Base-by-base conservation (phyloP, 106 monocot species). In the Dioscorea zingiberensis region DNA sequence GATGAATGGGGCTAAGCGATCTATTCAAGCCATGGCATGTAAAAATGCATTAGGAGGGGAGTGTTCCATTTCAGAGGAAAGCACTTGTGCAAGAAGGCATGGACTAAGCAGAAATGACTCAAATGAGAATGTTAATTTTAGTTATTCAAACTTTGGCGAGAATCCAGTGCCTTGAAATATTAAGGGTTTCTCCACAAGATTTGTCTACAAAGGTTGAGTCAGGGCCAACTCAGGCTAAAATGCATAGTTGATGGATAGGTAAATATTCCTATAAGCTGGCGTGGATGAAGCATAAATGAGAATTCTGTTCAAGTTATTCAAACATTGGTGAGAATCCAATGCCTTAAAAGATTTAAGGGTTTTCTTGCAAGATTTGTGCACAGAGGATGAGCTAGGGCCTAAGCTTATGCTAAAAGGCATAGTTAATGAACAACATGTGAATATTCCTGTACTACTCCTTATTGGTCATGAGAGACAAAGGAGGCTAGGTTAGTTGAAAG, bases 131-230 rank as follows among this genome's bases (percentile, higher is more conserved):
- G 58, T 69, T 55, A 1, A 28, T 55, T 69, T 69, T 45, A 70
- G 48, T 61, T 60, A 70, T 4, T 46, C 70, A 70, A 70, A 70
- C 11, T 27, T 60, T 69, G 23, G 60, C 47, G 70, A 69, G 69
- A 69, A 69, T 69, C 23, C 47, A 68, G 45, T 59, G 69, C 8
- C 69, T 45, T 18, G 1, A 69, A 69, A 30, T 3, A 3, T 30
- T 60, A 69, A 59, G 46, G 69, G 69, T 59, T 69, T 47, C 58
- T 48, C 59, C 47, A 30, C 59, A 69, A 69, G 69, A 59, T 69
- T 59, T 58, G 47, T 69, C 25, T 38, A 69, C 22, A 25, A 46
- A 71, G 60, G 26, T 59, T 60, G 70, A 71, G 70, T 49, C 19
- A 62, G 48, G 70, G 70, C 32, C 69, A 49, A 12, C 47, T 48